phyloP scores from a whole-genome alignment of 192 early-diverging fungal species.

The Rhizoclosmatium sp. region DNA sequence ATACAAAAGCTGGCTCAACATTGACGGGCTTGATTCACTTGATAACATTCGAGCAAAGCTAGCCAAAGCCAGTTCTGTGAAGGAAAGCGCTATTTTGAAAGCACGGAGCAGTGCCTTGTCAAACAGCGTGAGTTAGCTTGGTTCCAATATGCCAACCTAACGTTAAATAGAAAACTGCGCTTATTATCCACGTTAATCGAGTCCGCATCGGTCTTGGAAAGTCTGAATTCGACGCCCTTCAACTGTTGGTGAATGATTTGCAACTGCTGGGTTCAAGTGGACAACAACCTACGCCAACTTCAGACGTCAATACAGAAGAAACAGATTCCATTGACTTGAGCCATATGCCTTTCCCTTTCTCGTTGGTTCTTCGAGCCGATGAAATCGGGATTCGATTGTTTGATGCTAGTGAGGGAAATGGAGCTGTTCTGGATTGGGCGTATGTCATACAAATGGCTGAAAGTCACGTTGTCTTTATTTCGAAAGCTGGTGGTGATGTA shows the following conservation, averaged over 20 bases:
- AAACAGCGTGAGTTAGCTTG: constrained; percentile 59
- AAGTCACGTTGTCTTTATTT: neutral
- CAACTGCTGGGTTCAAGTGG: neutral
- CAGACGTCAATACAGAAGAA: neutral
- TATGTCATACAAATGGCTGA: neutral
- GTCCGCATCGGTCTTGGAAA: constrained; percentile 37
- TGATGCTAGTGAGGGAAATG: constrained; percentile 24
- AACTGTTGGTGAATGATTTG: constrained; percentile 38
- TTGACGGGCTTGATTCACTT: constrained; percentile 21
- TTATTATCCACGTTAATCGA: neutral
- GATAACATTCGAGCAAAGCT: neutral
- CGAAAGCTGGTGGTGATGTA: neutral
- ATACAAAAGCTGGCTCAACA: constrained; percentile 46
- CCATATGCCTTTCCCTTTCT: constrained; percentile 11
- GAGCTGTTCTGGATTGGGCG: constrained; percentile 12
- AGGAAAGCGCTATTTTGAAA: constrained; percentile 47
- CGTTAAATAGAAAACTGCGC: constrained; percentile 26
- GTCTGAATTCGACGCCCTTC: constrained; percentile 42
- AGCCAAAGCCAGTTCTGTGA: neutral
- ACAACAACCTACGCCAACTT: neutral
- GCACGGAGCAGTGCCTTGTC: constrained; percentile 65
- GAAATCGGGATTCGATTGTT: constrained; percentile 20
- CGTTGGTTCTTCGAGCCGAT: constrained; percentile 14
- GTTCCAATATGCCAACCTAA: constrained; percentile 12
- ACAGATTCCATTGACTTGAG: neutral